phyloP scores from a whole-genome alignment of 352 stramenopile genomes.

The Globisporangium orthogonon region DNA sequence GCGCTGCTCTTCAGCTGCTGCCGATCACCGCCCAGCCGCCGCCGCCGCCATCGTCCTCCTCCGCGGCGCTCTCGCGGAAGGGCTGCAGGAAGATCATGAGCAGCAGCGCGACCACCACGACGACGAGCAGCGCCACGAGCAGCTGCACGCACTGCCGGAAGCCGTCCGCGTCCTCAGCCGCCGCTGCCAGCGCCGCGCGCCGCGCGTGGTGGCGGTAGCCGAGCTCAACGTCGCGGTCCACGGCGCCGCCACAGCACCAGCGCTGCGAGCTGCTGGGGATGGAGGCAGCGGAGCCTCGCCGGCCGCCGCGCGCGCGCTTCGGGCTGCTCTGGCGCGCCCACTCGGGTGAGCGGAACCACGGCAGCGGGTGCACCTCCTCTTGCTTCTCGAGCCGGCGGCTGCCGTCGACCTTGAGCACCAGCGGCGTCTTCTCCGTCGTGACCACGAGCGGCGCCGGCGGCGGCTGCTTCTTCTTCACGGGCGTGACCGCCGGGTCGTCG shows the following conservation, averaged over 20 bases:
- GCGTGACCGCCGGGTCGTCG: no score
- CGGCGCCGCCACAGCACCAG: not conserved
- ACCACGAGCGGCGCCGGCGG: not conserved
- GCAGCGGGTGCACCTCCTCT: slow-evolving; percentile 66
- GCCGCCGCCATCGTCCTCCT: not conserved
- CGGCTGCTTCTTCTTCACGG: no score
- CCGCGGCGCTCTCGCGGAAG: slow-evolving; percentile 15
- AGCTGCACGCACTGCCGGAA: slow-evolving; percentile 73
- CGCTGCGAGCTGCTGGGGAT: slow-evolving; percentile 1
- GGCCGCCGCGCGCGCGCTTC: slow-evolving; percentile 3
- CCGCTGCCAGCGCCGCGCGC: slow-evolving; percentile 12
- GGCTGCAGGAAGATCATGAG: slow-evolving; percentile 68
- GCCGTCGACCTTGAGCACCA: slow-evolving; percentile 34
- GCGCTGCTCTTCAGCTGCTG: slow-evolving; percentile 3
- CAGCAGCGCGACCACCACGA: slow-evolving; percentile 56
- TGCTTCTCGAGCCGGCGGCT: not conserved
- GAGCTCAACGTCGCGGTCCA: slow-evolving; percentile 32
- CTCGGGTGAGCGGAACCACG: slow-evolving; percentile 74
- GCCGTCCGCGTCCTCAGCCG: slow-evolving; percentile 32
- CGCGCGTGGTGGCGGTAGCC: slow-evolving; percentile 15
- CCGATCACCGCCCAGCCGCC: not conserved
- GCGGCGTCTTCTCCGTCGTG: slow-evolving; percentile 21
- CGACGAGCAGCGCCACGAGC: slow-evolving; percentile 60
- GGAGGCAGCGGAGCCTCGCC: not conserved
- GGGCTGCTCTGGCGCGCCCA: slow-evolving; percentile 23